Percentiles rank a stretch among this genome's conserved stretches.
Conservation (phyloP, 2,329 filamentous ascomycete genomes). For the Phialemonium atrogriseum region DNA sequence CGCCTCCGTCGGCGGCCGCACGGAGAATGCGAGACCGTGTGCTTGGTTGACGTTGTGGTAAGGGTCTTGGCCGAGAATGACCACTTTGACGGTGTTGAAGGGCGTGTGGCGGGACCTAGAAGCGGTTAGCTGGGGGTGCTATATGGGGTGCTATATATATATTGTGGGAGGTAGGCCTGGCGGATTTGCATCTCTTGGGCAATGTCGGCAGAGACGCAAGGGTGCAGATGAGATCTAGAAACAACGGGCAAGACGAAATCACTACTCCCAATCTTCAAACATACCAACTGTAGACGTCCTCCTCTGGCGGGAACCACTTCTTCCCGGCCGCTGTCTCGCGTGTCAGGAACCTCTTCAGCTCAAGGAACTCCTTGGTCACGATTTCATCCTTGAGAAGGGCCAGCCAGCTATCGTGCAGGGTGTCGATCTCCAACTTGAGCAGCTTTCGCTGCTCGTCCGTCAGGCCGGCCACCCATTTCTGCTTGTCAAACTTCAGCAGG, state of each 20-base stretch:
- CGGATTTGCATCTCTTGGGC: too few species aligned
- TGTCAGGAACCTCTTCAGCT: conserved; percentile 80
- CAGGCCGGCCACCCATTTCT: conserved; percentile 76
- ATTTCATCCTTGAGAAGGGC: conserved; percentile 83
- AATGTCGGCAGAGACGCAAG: too few species aligned
- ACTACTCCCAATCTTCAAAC: too few species aligned
- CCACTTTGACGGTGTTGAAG: conserved; percentile 78
- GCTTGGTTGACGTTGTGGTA: conserved; percentile 96
- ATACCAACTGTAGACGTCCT: conserved; percentile 94
- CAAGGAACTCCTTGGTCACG: conserved; percentile 68
- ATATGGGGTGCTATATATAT: not conserved
- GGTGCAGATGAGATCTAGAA: too few species aligned
- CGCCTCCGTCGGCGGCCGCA: conserved; percentile 77
- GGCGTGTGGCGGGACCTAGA: conserved; percentile 90
- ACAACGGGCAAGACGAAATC: too few species aligned
- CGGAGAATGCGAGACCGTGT: conserved; percentile 92
- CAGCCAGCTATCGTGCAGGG: conserved; percentile 86
- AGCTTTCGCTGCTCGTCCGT: conserved; percentile 75
- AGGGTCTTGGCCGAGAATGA: conserved; percentile 92
- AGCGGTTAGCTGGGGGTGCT: not conserved
- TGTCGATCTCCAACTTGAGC: conserved; percentile 84
- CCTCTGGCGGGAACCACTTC: conserved; percentile 77
- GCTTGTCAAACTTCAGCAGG: conserved; percentile 68
- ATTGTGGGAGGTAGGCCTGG: not conserved
- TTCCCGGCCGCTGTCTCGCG: conserved; percentile 64